Evolutionary conservation across 2,329 filamentous ascomycete species (phyloP), one percentile per base, ranked within the genome.

Genomic region (Karstenula rhodostoma): DNA sequence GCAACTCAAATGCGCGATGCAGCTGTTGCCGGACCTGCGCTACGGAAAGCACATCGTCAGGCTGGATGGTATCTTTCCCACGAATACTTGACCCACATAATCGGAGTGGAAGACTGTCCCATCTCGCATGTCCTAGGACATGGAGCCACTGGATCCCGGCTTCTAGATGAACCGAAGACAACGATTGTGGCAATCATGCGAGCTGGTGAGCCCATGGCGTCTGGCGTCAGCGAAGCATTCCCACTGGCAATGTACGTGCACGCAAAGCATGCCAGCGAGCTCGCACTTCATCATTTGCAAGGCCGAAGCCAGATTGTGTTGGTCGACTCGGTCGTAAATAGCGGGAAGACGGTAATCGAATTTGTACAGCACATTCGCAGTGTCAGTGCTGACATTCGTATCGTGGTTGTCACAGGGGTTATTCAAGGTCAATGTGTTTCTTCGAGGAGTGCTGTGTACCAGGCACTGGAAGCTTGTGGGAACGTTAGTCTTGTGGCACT

Each of bases 281-380:
- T 89, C 44, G 8, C 73, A 1, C 72, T 67, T 3, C 71, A 74
- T 48, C 52, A 59, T 17, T 9, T 44, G 2, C 42, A 44, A 22
- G 19, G 19, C 12, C 42, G 13, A 22, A 44, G 19, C 42, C 83
- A 76, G 0, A 67, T 88, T 0, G 63, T 89, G 1, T 69, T 89
- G 8, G 85, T 88, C 0, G 87, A 89, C 68, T 86, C 83, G 0
- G 86, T 88, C 1, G 73, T 89, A 23, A 87, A 89, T 61, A 86
- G 67, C 35, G 85, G 87, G 5, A 80, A 79, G 48, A 80, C 82
- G 0, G 67, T 86, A 3, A 59, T 81, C 1, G 67, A 82, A 1
- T 87, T 87, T 65, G 74, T 86, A 15, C 33, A 78, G 27, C 80
- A 77, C 22, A 74, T 89, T n/a, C 81, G 82, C 6, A 62, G 57